Evolutionary conservation across 257 asterid genomes (phyloP), one percentile per base, ranked within the genome.

Genomic region (Ilex asprella): DNA sequence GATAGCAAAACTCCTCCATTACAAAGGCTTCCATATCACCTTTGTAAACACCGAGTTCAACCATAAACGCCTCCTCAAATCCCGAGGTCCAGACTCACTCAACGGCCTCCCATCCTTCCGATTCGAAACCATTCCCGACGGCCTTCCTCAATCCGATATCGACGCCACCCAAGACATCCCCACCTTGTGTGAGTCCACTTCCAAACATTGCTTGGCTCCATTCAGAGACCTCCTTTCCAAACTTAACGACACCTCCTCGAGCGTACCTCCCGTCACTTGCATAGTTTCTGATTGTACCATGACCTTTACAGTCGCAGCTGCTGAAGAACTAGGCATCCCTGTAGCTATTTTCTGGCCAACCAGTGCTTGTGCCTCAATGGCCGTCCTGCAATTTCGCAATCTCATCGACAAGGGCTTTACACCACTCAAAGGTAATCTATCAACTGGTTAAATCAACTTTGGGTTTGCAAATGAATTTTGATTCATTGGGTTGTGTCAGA

Each of bases 41-140:
- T 79, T 79, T 61, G 84, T 78, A 3, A 82, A 80, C 72, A 69
- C 82, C 2, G 84, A 80, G n/a, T 78, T 39, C 69, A 82, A 77
- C 72, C 82, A 79, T 66, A 63, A 61, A 4, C 82, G 86, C 31
- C 69, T 83, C 10, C 68, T 83, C 12, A 63, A 47, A n/a, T 68
- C 83, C 16, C 69, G 73, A 15, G 86, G 82, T 6, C 60, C 53
- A 9, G 56, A 65, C 2, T 44, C 82, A n/a, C 49, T 81, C 1
- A 16, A 62, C 13, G 78, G 85, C 5, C 31, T 75, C 3, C 70
- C 79, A 0, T 68, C 73, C 0, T 83, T 86, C 61, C 67, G 53
- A 27, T 81, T 83, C 39, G 71, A 72, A 27, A 46, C 86, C 1
- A 79, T 83, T 2, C 86, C 95, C 6, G 91, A 86, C 30, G 95